These are phyloP conservation scores for Colletotrichum siamense DNA, from an alignment of 2,329 filamentous ascomycete genomes.

Conservation along the genomic window DNA sequence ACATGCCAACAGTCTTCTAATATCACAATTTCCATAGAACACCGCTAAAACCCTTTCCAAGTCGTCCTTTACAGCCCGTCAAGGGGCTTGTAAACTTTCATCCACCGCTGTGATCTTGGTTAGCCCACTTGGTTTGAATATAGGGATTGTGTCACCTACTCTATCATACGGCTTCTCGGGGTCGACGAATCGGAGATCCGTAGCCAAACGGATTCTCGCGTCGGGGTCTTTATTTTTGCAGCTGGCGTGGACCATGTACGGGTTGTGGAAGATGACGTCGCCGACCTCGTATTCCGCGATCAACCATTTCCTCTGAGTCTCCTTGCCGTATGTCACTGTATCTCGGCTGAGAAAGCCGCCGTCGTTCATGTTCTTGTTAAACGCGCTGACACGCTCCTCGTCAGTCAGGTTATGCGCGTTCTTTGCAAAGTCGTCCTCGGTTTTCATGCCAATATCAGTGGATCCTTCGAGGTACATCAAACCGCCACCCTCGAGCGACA, in stretches of 20 bases:
- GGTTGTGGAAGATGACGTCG: constrained; percentile 44
- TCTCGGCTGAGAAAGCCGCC: constrained; percentile 53
- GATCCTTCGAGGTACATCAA: constrained; percentile 63
- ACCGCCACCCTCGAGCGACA: constrained; percentile 59
- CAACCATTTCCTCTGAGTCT: constrained; percentile 35
- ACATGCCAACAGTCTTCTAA: background rate
- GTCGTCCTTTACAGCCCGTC: background rate
- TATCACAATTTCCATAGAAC: background rate
- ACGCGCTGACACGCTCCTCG: constrained; percentile 54
- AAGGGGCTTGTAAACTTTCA: background rate
- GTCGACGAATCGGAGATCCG: constrained; percentile 61
- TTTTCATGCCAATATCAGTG: constrained; percentile 32
- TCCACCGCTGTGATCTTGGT: background rate
- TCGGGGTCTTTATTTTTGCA: constrained; percentile 58
- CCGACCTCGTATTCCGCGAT: constrained; percentile 42
- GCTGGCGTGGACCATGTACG: constrained; percentile 56
- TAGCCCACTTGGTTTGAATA: background rate
- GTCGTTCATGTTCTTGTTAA: constrained; percentile 65
- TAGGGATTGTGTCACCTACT: background rate
- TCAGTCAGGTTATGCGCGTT: constrained; percentile 56
- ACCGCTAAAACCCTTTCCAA: background rate
- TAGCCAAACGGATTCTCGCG: constrained; percentile 58
- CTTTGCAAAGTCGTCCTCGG: constrained; percentile 53
- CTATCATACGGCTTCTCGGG: constrained; percentile 24
- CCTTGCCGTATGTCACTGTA: constrained; percentile 28